Percentiles rank a stretch among this genome's conserved stretches.
These are phyloP conservation scores for Cerioporus squamosus DNA, from an alignment of 1,284 basidiomycete species.

Conservation along the genomic window DNA sequence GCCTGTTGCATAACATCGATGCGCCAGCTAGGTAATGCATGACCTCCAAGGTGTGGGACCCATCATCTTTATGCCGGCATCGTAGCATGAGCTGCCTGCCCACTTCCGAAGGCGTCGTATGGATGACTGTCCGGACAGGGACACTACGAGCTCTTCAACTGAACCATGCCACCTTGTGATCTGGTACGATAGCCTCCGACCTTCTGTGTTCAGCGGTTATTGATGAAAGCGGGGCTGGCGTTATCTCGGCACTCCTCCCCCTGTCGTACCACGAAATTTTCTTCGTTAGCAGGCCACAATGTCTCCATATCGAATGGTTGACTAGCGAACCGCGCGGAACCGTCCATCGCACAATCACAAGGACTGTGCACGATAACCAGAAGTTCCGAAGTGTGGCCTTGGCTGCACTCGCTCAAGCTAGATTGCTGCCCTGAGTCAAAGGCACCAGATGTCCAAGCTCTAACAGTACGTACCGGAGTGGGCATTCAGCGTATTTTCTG, in stretches of 20 bases:
- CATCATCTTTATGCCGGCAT: conserved; percentile 1
- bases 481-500: neutral
- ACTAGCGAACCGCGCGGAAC: neutral
- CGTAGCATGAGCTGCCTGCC: neutral
- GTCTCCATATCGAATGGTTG: neutral
- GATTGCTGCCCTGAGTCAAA: conserved; percentile 9
- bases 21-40: neutral
- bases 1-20: neutral
- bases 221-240: conserved; percentile 4
- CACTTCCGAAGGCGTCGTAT: neutral
- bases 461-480: conserved; percentile 4
- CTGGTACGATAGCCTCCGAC: conserved; percentile 10
- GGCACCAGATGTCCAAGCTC: conserved; percentile 5
- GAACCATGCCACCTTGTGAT: conserved; percentile 12
- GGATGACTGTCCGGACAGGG: neutral
- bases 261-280: conserved; percentile 1
- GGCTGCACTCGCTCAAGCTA: neutral
- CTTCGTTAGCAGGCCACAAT: neutral
- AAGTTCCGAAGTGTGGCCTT: conserved; percentile 1
- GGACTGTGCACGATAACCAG: conserved; percentile 1
- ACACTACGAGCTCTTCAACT: neutral
- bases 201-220: conserved; percentile 7
- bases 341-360: neutral
- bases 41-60: neutral
- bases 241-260: conserved; percentile 2